A percentile compares a stretch with the other conserved stretches of the same genome.
phyloP scores from a whole-genome alignment of 495 filamentous ascomycete genomes.

The Aspergillus bridgeri region DNA sequence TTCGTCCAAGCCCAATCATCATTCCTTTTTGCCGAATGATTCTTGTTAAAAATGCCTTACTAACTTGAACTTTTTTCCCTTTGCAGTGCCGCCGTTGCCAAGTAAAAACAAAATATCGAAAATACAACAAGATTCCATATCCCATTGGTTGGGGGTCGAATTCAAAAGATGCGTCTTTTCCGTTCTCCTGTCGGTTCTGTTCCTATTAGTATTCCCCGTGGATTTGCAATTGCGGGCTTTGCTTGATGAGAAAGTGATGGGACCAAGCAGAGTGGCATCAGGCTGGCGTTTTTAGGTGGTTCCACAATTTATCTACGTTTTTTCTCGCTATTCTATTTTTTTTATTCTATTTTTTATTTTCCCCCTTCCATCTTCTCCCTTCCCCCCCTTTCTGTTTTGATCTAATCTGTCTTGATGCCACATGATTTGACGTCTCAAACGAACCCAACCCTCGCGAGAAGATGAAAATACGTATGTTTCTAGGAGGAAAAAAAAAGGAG shows the following conservation, averaged over 20 bases:
- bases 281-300: conserved; percentile 50
- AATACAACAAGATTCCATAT: not conserved
- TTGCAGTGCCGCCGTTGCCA: conserved; percentile 45
- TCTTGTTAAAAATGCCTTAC: too few species aligned
- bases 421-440: conserved; percentile 1
- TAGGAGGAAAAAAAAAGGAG: not conserved
- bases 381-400: conserved; percentile 3
- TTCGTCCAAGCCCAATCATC: conserved; percentile 21
- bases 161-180: conserved; percentile 29
- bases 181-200: conserved; percentile 38
- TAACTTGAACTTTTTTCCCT: conserved; percentile 11
- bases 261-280: conserved; percentile 47
- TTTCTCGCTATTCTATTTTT: conserved; percentile 24
- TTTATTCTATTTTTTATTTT: conserved; percentile 29
- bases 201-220: conserved; percentile 39
- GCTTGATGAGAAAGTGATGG: conserved; percentile 24
- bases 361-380: conserved; percentile 13
- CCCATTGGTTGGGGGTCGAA: conserved; percentile 22
- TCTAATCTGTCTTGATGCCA: not conserved
- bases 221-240: conserved; percentile 30
- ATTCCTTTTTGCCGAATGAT: not conserved
- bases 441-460: not conserved
- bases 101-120: conserved; percentile 30
- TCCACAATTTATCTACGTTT: conserved; percentile 34
- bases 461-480: not conserved